Percentiles rank a stretch among this genome's conserved stretches.
These are phyloP conservation scores for Stephanodiscus minutulus DNA, from an alignment of 108 stramenopile genomes.

Conservation along the genomic window DNA sequence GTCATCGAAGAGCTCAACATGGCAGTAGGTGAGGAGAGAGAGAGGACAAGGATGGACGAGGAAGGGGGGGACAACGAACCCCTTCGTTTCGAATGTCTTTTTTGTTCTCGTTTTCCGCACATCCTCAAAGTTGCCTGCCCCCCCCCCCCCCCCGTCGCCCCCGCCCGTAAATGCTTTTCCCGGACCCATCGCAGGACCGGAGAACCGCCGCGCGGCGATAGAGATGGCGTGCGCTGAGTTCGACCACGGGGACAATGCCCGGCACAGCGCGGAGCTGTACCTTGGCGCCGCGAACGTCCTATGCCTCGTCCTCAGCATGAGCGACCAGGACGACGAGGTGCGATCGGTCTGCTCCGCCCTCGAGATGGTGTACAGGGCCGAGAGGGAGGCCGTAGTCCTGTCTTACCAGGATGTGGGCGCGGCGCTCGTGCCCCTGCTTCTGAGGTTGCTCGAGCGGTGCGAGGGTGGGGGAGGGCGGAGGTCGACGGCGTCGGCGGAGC, in stretches of 20 bases:
- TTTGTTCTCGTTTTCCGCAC: not conserved
- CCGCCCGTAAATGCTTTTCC: not conserved
- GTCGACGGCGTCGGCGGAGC: conserved; percentile 53
- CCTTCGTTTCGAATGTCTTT: too few relatives aligned
- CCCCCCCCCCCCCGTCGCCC: not conserved
- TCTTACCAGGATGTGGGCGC: conserved; percentile 68
- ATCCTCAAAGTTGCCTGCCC: not conserved
- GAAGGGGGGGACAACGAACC: too few relatives aligned
- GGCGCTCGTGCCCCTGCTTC: conserved; percentile 57
- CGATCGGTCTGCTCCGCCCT: conserved; percentile 69
- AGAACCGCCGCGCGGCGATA: conserved; percentile 62
- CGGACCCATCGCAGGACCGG: conserved; percentile 7
- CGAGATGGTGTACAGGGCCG: conserved; percentile 81
- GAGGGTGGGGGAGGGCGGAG: conserved; percentile 49
- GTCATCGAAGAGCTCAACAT: conserved; percentile 38
- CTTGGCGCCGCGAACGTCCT: conserved; percentile 71
- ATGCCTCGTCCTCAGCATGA: conserved; percentile 56
- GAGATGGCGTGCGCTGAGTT: conserved; percentile 66
- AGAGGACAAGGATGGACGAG: too few relatives aligned
- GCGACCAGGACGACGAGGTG: conserved; percentile 73
- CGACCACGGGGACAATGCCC: conserved; percentile 62
- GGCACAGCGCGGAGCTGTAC: conserved; percentile 70
- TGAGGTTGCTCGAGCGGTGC: conserved; percentile 62
- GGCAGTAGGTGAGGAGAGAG: conserved; percentile 13
- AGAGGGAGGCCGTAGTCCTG: conserved; percentile 50